Conservation (phyloP, 805 yeast genomes). For the Metschnikowia vanudenii region DNA sequence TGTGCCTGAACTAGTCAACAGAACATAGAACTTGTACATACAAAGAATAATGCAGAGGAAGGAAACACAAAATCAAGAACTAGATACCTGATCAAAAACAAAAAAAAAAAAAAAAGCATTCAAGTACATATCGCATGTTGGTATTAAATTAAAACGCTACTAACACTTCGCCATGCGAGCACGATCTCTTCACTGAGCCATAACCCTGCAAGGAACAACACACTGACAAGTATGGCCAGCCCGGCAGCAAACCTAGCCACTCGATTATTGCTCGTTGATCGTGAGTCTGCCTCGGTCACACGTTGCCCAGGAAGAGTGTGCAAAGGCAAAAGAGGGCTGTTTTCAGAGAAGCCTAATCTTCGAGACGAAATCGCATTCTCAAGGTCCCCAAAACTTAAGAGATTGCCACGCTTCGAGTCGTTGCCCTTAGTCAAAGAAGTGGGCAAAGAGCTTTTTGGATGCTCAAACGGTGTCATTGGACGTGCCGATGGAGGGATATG, state of each 20-base stretch:
- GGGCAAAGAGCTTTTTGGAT: not conserved
- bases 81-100: not conserved
- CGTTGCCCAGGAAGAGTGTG: not conserved
- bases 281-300: not conserved
- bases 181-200: slow-evolving; percentile 11
- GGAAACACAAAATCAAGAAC: not conserved
- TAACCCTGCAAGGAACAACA: slow-evolving; percentile 4
- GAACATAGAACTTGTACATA: slow-evolving; percentile 6
- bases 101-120: too few relatives aligned
- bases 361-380: slow-evolving; percentile 3
- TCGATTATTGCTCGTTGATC: not conserved
- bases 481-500: slow-evolving; percentile 1
- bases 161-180: slow-evolving; percentile 2
- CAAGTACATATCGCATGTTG: too few relatives aligned
- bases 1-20: not conserved
- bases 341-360: slow-evolving; percentile 3
- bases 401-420: not conserved
- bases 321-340: slow-evolving; percentile 9
- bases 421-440: not conserved
- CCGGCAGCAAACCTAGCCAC: slow-evolving; percentile 4
- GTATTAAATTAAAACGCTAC: not conserved
- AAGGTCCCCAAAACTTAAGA: slow-evolving; percentile 1
- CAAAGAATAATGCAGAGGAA: slow-evolving; percentile 1
- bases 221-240: slow-evolving; percentile 10
- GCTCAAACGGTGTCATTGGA: not conserved